phyloP scores from a whole-genome alignment of 73 alveolate genomes.

The Effrenium voratum region DNA sequence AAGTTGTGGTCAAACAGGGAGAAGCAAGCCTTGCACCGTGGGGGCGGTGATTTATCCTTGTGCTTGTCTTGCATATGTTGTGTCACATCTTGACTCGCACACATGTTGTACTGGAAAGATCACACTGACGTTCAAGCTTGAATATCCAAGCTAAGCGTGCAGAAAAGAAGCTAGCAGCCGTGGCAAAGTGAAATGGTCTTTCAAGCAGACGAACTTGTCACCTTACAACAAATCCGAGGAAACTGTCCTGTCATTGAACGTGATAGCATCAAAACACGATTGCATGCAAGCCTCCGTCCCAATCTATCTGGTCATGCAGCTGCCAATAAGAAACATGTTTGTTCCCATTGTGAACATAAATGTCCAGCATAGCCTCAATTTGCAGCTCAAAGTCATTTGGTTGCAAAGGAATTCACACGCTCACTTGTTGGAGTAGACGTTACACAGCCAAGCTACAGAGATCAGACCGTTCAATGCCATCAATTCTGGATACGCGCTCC shows the following conservation, averaged over 20 bases:
- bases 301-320: background rate
- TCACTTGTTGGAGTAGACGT: too few species aligned
- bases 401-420: too few species aligned
- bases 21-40: slow-evolving; percentile 54
- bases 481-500: slow-evolving; percentile 11
- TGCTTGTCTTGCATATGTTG: too few species aligned
- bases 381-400: too few species aligned
- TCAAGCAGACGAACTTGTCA: background rate
- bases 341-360: slow-evolving; percentile 46
- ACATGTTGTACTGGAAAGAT: too few species aligned
- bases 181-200: slow-evolving; percentile 43
- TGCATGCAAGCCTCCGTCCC: slow-evolving; percentile 13
- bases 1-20: slow-evolving; percentile 84
- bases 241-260: background rate
- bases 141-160: too few species aligned
- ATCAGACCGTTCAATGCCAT: background rate
- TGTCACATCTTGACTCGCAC: too few species aligned
- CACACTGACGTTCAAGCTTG: too few species aligned
- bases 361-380: slow-evolving; percentile 22
- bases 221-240: background rate
- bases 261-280: background rate
- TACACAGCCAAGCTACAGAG: background rate
- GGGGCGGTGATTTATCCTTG: too few species aligned
- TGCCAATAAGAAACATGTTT: slow-evolving; percentile 47
- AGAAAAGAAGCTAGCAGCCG: slow-evolving; percentile 27